These are phyloP conservation scores for Byssothecium circinans DNA, from an alignment of 2,329 filamentous ascomycete genomes.

Conservation along the genomic window DNA sequence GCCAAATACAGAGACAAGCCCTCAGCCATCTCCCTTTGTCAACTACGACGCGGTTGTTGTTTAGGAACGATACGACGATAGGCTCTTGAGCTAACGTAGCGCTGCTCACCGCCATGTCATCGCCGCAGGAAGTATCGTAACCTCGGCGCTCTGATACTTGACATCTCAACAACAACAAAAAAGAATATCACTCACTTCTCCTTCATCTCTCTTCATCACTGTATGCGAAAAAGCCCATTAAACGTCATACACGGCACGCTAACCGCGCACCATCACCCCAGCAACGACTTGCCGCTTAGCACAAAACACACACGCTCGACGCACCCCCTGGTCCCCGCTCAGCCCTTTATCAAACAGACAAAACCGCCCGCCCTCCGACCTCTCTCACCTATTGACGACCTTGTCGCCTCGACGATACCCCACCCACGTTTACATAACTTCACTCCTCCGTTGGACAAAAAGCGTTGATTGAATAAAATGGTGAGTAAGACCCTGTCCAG, in stretches of 20 bases:
- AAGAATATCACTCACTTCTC: too few species aligned
- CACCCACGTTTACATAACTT: conserved; percentile 6
- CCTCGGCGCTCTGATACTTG: too few species aligned
- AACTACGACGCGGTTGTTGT: too few species aligned
- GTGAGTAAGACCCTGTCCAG: conserved; percentile 1
- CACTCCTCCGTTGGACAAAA: not conserved
- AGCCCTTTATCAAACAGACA: conserved; percentile 23
- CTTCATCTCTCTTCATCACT: too few species aligned
- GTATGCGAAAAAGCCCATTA: too few species aligned
- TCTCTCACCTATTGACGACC: conserved; percentile 6
- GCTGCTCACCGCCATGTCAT: too few species aligned
- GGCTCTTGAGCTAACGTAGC: too few species aligned
- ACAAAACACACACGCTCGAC: conserved; percentile 26
- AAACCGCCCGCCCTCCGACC: conserved; percentile 16
- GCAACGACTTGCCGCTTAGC: conserved; percentile 20
- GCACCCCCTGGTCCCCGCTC: conserved; percentile 25
- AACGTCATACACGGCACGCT: not conserved
- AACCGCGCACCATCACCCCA: conserved; percentile 14
- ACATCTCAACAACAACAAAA: too few species aligned
- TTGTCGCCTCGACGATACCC: not conserved
- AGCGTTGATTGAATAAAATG: not conserved
- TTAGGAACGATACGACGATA: too few species aligned
- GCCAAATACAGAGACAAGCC: too few species aligned
- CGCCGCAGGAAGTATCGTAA: too few species aligned
- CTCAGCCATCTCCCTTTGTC: too few species aligned